Base-by-base conservation (phyloP, 768 basidiomycete species). In the Mycena indigotica region DNA sequence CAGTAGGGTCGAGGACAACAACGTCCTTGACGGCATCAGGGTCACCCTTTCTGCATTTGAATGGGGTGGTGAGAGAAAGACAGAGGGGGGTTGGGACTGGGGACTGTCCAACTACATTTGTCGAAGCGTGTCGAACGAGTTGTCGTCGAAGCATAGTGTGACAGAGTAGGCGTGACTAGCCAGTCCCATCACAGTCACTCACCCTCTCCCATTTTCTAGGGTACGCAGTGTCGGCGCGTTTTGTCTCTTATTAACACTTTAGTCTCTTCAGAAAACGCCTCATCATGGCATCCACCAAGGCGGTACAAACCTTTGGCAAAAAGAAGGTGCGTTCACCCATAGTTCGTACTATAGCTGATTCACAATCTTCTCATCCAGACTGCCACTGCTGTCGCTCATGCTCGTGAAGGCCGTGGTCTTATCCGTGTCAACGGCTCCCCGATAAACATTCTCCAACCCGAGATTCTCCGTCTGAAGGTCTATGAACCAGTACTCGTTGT, bases 291-390 rank as follows among this genome's bases (percentile, higher is more conserved):
- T 82, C 88, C 71, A 75, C 77, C 65, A 92, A 93, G 80, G 93
- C 95, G 80, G 96, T 98, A 67, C 96, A 98, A 75, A 96, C 93
- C 63, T 98, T 98, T 80, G 96, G 96, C 78, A 98, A 98, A 93
- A 98, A 98, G 89, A 98, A 98, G 91, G 93, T 84, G 73, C 63
- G 85, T 51, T 35, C n/a, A n/a, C n/a, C 41, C 52, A 61, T 35
- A 60, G 45, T 46, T 40, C 13, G 28, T 28, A 16, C 44, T 38
- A 28, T 29, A 51, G 48, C 28, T 52, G 38, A 57, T 56, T 53
- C 40, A 50, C 17, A 55, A 29, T 21, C 15, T 8, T 8, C 17
- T 32, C 50, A 21, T 60, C 57, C 66, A 95, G 96, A 98, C 96
- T 71, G 95, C 96, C 62, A 98, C 95, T 57, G 96, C 96, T 58